phyloP scores from a whole-genome alignment of 208 protist species.

The Phytomonas sp. region DNA sequence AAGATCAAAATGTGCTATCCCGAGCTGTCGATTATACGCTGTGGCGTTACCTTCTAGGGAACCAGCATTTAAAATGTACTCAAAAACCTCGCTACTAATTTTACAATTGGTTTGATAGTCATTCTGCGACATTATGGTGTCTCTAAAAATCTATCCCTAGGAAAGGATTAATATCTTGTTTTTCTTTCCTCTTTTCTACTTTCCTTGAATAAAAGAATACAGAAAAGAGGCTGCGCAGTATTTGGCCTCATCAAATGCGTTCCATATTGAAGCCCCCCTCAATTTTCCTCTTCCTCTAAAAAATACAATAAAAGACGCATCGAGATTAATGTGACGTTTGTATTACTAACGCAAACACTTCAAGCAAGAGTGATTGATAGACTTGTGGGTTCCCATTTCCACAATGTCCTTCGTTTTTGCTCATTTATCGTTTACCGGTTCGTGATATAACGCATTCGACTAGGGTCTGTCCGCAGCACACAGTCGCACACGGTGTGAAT shows the following conservation, averaged over 20 bases:
- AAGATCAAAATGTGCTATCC: conserved; percentile 32
- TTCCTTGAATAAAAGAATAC: neutral
- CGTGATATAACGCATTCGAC: conserved; percentile 62
- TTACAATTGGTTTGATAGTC: neutral
- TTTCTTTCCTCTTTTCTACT: neutral
- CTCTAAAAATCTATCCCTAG: neutral
- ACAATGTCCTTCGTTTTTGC: neutral
- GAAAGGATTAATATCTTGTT: neutral
- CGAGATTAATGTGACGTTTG: neutral
- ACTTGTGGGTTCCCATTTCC: neutral
- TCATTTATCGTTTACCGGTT: conserved; percentile 54
- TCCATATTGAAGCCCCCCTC: neutral
- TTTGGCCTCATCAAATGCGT: neutral
- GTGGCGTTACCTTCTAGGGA: conserved; percentile 2
- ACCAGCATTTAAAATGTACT: conserved; percentile 19
- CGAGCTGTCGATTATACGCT: conserved; percentile 22
- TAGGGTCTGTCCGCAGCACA: conserved; percentile 78
- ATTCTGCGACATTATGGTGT: neutral
- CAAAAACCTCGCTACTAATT: conserved; percentile 17
- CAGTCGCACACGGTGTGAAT: conserved; percentile 89
- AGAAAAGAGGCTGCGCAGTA: neutral
- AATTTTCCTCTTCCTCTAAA: neutral
- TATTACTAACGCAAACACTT: neutral
- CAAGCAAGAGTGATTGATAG: neutral
- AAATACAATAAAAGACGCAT: conserved; percentile 4